Evolutionary conservation across 495 filamentous ascomycete genomes (phyloP), one percentile per base, ranked within the genome.

Genomic region (Daldinia childiae): DNA sequence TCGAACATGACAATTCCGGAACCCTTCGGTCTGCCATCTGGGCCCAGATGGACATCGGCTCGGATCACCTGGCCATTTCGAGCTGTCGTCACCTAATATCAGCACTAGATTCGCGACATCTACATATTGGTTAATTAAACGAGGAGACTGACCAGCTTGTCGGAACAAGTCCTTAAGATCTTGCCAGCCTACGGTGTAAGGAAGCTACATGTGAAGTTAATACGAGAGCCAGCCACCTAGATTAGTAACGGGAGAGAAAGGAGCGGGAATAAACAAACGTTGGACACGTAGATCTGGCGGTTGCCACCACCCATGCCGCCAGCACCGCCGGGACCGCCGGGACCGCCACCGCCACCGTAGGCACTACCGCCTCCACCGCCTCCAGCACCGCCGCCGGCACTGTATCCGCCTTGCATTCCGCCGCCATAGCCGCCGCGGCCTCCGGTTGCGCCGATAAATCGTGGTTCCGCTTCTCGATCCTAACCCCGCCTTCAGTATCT

Each of bases 151-250:
- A 97, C 95, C 92, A 84, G 95, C 93, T 87, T 98, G 94, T 76
- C 95, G 93, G 87, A 99, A 99, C 71, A 99, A 85, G 82, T 99
- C 95, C 86, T 99, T 99, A 78, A 99, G 82, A 81, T 99, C 95
- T 85, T 99, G 95, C 95, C 95, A 99, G 79, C 96, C 95, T 75
- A 97, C 93, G 58, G 91, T 97, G 86, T 93, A 99, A 29, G 95
- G 95, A 74, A 99, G 92, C 95, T 99, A 83, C 54, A 75, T 62
- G 27, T 55, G 32, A 68, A 66, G 79, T 84, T 58, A 87, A 79
- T 74, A 81, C 66, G 66, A 74, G 63, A 75, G 41, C 17, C 77
- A 66, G 64, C 58, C 34, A 29, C 62, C 61, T 41, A 62, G 11
- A 68, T 58, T 17, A 54, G 64, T 11, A 58, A 8, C n/a, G 58